Evolutionary conservation across 2,329 filamentous ascomycete genomes (phyloP).

Genomic region (Microthyrium microscopicum): DNA sequence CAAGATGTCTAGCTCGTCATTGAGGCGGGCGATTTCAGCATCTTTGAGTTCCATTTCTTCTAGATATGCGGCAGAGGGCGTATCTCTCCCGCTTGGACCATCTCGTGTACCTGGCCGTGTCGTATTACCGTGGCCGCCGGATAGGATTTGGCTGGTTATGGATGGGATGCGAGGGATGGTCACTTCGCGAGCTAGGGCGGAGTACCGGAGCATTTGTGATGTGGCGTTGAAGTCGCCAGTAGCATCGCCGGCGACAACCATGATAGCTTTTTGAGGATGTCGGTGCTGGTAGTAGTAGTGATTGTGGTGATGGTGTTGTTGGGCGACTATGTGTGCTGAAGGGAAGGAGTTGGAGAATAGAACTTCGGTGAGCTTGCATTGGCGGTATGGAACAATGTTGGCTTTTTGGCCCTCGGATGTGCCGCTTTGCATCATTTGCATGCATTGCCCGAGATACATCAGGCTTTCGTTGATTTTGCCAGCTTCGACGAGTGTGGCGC

Average conservation of each 20-base stretch:
- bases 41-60: constrained; percentile 65
- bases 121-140: constrained; percentile 16
- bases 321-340: constrained; percentile 26
- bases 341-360: constrained; percentile 34
- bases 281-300: constrained; percentile 29
- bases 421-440: constrained; percentile 89
- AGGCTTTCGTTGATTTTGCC: constrained; percentile 97
- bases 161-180: constrained; percentile 81
- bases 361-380: constrained; percentile 36
- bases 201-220: constrained; percentile 88
- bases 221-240: constrained; percentile 92
- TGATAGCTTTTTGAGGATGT: constrained; percentile 72
- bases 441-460: constrained; percentile 94
- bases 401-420: constrained; percentile 52
- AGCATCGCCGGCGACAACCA: constrained; percentile 93
- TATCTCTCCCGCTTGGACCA: constrained; percentile 23
- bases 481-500: constrained; percentile 80
- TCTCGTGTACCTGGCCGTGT: constrained; percentile 19
- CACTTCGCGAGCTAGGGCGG: constrained; percentile 79
- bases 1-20: constrained; percentile 60
- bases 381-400: constrained; percentile 54
- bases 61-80: constrained; percentile 21
- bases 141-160: constrained; percentile 52
- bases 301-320: constrained; percentile 24
- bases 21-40: constrained; percentile 64